phyloP scores from a whole-genome alignment of 2,329 filamentous ascomycete genomes.

The Fusarium phyllophilum region DNA sequence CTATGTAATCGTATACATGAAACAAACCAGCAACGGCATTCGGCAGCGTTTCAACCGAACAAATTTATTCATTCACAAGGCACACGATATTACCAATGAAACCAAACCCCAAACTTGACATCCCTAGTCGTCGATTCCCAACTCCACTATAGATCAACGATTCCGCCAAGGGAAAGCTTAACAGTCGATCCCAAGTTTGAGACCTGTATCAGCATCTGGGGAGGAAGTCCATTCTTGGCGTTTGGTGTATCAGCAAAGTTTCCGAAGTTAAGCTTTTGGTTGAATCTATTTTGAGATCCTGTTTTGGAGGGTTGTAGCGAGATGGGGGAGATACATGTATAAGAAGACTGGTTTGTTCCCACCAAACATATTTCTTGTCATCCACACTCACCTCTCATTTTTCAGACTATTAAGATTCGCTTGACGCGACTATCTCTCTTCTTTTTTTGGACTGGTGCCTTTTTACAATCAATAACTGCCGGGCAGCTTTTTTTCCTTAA shows the following conservation, averaged over 20 bases:
- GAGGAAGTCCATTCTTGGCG: slow-evolving; percentile 5
- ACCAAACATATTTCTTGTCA: not conserved
- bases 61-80: not conserved
- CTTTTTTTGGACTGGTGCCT: not conserved
- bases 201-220: not conserved
- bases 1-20: slow-evolving; percentile 1
- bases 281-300: slow-evolving; percentile 14
- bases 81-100: not conserved
- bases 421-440: slow-evolving; percentile 8
- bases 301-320: not conserved
- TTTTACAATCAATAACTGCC: slow-evolving; percentile 1
- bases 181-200: slow-evolving; percentile 4
- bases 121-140: not conserved
- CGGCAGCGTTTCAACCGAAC: not conserved
- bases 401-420: not conserved
- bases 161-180: slow-evolving; percentile 23
- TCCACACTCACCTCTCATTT: not conserved
- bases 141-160: not conserved
- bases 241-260: slow-evolving; percentile 11
- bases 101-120: not conserved
- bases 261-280: not conserved
- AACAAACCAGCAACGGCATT: not conserved
- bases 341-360: slow-evolving; percentile 1
- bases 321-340: not conserved
- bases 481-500: slow-evolving; percentile 8